Evolutionary conservation across 139 green algal genomes (phyloP), one percentile per base, ranked within the genome.

Genomic region (Gonium pectorale): DNA sequence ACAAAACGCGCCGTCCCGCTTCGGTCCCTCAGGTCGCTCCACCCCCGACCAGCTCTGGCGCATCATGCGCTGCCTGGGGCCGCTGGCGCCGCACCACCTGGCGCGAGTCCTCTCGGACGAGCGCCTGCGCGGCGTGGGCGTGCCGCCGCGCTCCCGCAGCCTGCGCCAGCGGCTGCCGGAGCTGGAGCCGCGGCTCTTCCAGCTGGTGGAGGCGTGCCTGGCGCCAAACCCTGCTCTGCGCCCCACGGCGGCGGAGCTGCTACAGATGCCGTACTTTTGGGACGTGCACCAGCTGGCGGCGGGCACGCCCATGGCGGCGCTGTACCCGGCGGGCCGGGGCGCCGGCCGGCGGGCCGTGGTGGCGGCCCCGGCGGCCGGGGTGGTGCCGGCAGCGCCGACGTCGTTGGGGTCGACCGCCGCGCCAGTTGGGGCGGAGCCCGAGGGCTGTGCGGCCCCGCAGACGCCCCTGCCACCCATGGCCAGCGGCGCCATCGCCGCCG

Each of bases 1-100:
- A n/a, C n/a, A n/a, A n/a, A n/a, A n/a, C 62, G 4, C n/a, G n/a
- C n/a, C 35, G 21, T 49, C 13, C 37, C 64, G 5, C 62, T 21
- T 24, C 11, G 35, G 35, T 31, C 35, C 41, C 69, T 41, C 69
- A 78, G 69, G 69, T 44, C 63, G 43, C 11, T 81, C 73, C 51
- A 94, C 96, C 89, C 86, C 95, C 19, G 92, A 95, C 78, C 92
- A 95, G 93, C 88, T 97, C 54, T 95, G 90, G 83, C 88, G 90
- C 38, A 92, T 96, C 19, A 85, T 94, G 66, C 87, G 88, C 68
- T 88, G 84, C 40, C 73, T 95, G 38, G 90, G 91, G 0, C 59
- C 56, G 19, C 86, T 96, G 26, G 27, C 70, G 67, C 87, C 88
- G 0, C 40, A 63, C 21, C 22, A 75, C 35, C 89, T 93, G 46